Conservation (phyloP, 1,139 yeast species). For the Pichia sp. region DNA sequence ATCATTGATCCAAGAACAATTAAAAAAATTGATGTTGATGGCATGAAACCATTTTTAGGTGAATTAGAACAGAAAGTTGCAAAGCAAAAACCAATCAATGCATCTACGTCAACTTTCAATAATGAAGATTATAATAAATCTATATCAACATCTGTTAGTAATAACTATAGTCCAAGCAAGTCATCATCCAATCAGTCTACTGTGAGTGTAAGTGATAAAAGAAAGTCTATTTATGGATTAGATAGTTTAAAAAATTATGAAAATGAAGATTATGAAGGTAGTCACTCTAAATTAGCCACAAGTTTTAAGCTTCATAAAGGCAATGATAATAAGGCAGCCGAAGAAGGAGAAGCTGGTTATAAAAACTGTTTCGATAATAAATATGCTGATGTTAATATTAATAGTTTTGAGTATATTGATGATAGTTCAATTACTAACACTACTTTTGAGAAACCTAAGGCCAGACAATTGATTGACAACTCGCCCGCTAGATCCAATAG, state of each 20-base stretch:
- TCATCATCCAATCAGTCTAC: background rate
- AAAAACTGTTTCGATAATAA: background rate
- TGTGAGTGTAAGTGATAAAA: background rate
- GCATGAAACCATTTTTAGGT: conserved; percentile 44
- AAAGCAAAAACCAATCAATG: conserved; percentile 28
- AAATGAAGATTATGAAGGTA: conserved; percentile 5
- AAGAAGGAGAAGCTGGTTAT: background rate
- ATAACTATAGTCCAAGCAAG: background rate
- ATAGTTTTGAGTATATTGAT: background rate
- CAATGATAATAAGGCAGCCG: background rate
- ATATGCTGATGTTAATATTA: background rate
- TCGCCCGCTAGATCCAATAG: background rate
- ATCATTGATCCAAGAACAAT: conserved; percentile 27
- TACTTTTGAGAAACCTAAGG: background rate
- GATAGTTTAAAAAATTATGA: background rate
- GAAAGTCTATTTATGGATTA: background rate
- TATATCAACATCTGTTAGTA: background rate
- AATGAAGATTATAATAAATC: background rate
- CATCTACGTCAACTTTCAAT: conserved; percentile 1
- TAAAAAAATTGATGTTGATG: conserved; percentile 22
- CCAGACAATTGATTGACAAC: background rate
- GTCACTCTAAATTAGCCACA: background rate
- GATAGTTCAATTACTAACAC: background rate
- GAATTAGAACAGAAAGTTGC: conserved; percentile 52
- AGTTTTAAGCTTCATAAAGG: background rate